These are phyloP conservation scores for Polysphondylium violaceum DNA, from an alignment of 78 protist species.

Conservation along the genomic window DNA sequence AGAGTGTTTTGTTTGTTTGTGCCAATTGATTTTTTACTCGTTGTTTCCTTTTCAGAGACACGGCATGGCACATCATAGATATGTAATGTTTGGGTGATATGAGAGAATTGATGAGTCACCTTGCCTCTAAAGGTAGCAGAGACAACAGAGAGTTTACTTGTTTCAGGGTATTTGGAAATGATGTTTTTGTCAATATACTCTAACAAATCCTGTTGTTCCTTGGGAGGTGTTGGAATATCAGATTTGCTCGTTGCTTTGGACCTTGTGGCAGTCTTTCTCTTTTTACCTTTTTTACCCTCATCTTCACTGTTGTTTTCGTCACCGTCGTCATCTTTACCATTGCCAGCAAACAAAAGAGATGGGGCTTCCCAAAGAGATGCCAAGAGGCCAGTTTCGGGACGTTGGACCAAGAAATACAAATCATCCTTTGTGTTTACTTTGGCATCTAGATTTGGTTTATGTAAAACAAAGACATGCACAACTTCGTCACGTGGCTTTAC, in stretches of 20 bases:
- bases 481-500: conserved; percentile 51
- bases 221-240: background rate
- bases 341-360: background rate
- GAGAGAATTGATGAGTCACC: conserved; percentile 56
- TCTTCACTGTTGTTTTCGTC: background rate
- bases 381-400: conserved; percentile 75
- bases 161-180: background rate
- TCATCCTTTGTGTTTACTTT: background rate
- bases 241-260: background rate
- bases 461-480: conserved; percentile 49
- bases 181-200: background rate
- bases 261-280: background rate
- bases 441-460: background rate
- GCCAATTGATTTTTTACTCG: background rate
- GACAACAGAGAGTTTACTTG: background rate
- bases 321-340: background rate
- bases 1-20: background rate
- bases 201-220: conserved; percentile 1
- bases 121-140: conserved; percentile 3
- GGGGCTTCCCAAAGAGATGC: conserved; percentile 78
- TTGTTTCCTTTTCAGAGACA: background rate
- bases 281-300: conserved; percentile 25
- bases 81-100: conserved; percentile 51
- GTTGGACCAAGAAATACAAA: conserved; percentile 28
- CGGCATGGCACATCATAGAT: background rate